phyloP scores from a whole-genome alignment of 148 eudicot genomes.

The Polygonum maritimum region DNA sequence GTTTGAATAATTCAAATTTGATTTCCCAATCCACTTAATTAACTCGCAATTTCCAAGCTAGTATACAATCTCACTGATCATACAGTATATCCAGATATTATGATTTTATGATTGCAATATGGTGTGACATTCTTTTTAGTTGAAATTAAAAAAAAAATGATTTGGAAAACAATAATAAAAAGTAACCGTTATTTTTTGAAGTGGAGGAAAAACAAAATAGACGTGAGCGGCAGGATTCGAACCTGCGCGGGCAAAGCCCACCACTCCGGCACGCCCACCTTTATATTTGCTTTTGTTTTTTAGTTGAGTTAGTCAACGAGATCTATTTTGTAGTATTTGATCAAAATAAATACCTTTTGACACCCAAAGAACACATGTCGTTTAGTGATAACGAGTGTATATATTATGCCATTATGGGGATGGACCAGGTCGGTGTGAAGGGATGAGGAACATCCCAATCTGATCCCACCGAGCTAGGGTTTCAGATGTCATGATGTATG shows the following conservation, averaged over 20 bases:
- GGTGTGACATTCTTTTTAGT: not conserved
- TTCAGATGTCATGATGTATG: no score
- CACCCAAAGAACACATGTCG: no score
- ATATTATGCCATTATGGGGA: no score
- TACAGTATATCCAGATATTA: not conserved
- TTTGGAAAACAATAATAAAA: not conserved
- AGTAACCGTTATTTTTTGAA: not conserved
- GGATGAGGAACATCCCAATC: no score
- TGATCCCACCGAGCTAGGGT: no score
- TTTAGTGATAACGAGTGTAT: no score
- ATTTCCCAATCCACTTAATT: not conserved
- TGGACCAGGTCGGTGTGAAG: no score
- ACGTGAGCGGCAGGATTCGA: constrained; percentile 67
- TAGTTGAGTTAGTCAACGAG: no score
- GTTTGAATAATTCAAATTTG: no score
- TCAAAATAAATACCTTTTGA: no score
- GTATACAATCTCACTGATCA: not conserved
- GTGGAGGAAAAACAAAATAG: not conserved
- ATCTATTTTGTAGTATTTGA: no score
- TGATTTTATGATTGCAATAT: not conserved
- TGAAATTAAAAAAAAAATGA: no score
- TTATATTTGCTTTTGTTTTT: not conserved
- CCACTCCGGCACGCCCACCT: constrained; percentile 99
- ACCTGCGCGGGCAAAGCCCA: constrained; percentile 87
- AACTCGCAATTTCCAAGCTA: not conserved